Conservation (phyloP, 176 grass and related monocot genomes). For the Avena sativa region DNA sequence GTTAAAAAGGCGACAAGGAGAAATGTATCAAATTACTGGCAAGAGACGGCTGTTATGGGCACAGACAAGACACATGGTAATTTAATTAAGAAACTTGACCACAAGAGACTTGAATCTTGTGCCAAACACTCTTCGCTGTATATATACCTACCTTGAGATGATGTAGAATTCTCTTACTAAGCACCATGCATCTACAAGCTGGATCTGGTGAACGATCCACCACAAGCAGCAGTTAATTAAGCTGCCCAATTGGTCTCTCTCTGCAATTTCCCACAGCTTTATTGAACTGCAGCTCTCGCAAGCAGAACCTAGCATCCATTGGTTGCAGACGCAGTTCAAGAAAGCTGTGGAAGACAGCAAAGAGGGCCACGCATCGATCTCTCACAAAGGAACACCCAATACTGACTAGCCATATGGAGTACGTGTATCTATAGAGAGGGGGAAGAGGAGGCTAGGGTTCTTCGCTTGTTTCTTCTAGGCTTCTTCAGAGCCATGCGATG, state of each 20-base stretch:
- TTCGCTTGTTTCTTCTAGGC: not conserved
- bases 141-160: conserved; percentile 1
- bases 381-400: not conserved
- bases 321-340: conserved; percentile 88
- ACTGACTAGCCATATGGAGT: not conserved
- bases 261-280: conserved; percentile 96
- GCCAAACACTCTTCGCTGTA: not conserved
- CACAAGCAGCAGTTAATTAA: not conserved
- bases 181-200: conserved; percentile 1
- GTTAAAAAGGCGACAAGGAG: not conserved
- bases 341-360: conserved; percentile 99
- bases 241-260: conserved; percentile 54
- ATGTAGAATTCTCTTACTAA: not conserved
- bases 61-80: not conserved
- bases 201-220: not conserved
- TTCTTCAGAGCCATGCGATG: not conserved
- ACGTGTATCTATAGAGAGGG: not conserved
- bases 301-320: conserved; percentile 31
- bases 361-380: conserved; percentile 60
- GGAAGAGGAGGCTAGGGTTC: not conserved
- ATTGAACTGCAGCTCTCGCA: conserved; percentile 70
- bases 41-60: not conserved
- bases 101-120: conserved; percentile 16
- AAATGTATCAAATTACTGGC: not conserved
- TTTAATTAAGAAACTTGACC: not conserved